Evolutionary conservation across 768 basidiomycete species (phyloP), one percentile per base, ranked within the genome.

Genomic region (Termitomyces sp.): DNA sequence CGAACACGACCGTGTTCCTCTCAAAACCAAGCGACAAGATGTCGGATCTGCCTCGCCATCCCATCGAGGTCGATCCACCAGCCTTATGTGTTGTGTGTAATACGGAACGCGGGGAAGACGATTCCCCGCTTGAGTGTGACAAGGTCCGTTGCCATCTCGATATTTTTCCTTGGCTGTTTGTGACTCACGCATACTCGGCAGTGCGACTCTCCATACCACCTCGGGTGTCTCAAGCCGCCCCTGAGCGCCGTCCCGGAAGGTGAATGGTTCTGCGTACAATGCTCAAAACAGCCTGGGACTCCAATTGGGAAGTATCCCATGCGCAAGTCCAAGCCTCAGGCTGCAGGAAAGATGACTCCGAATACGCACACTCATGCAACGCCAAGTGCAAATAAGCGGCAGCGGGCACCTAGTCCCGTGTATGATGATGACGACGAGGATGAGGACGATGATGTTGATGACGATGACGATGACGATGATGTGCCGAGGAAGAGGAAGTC

Each of bases 201-300:
- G 90, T 98, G 95, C 67, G 95, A 98, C 66, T 77, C 80, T 42
- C 91, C 93, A 1, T 96, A 88, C 69, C 95, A 98, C 69, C 76
- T 90, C 14, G 77, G 76, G 12, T 98, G 95, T 69, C 81, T 95
- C 44, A 73, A 76, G 42, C 93, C 94, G 17, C 91, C 94, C 2
- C 72, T 98, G 45, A 68, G 73, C 16, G 82, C 78, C 4, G 75
- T 95, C 17, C 95, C 95, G 0, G 88, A 89, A 34, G 95, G 91
- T 37, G 90, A 94, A 72, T 94, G 94, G 93, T 93, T 93, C 77
- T 96, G 94, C 64, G 84, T 88, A 0, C 76, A 82, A 55, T 96
- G 94, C 66, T 69, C 72, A 10, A 76, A 76, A 34, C 77, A 81
- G 21, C 85, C 85, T 3, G 81, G 80, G 10, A 81, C 80, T 5